phyloP scores from a whole-genome alignment of 2,329 filamentous ascomycete genomes.

The Claviceps digitariae region DNA sequence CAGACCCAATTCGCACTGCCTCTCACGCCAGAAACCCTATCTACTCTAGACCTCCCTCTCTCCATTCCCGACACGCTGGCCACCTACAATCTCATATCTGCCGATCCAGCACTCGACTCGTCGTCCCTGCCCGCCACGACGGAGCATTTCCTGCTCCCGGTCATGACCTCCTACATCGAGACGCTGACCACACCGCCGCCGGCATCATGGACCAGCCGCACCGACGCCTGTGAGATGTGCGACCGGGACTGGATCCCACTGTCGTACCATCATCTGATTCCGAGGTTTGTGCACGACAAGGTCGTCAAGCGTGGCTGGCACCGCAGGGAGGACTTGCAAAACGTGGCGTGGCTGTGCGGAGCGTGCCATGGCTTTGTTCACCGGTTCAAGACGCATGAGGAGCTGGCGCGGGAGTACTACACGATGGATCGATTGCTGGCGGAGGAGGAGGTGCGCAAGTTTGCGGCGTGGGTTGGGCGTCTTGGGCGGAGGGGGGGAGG shows the following conservation, averaged over 20 bases:
- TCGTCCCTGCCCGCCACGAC: conserved; percentile 24
- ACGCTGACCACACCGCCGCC: conserved; percentile 48
- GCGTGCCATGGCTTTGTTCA: conserved; percentile 79
- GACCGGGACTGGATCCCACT: conserved; percentile 59
- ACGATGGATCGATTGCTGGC: conserved; percentile 58
- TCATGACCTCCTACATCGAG: conserved; percentile 49
- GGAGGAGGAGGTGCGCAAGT: conserved; percentile 58
- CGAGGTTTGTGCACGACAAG: conserved; percentile 62
- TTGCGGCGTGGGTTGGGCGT: conserved; percentile 58
- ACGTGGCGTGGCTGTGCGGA: conserved; percentile 75
- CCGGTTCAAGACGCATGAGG: conserved; percentile 60
- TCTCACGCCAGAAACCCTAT: conserved; percentile 38
- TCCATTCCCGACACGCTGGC: conserved; percentile 52
- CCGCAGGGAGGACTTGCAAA: conserved; percentile 57
- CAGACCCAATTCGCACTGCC: conserved; percentile 43
- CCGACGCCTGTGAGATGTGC: conserved; percentile 60
- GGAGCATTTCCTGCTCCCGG: conserved; percentile 46
- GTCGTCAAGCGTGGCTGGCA: conserved; percentile 70
- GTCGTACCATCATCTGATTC: conserved; percentile 78
- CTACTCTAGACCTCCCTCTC: conserved; percentile 36
- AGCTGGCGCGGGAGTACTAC: conserved; percentile 58
- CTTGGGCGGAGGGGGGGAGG: conserved; percentile 60
- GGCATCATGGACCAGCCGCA: conserved; percentile 42
- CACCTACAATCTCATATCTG: conserved; percentile 50
- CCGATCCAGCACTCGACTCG: conserved; percentile 17